Base-by-base conservation (phyloP, 2,329 filamentous ascomycete species). In the Capronia coronata region DNA sequence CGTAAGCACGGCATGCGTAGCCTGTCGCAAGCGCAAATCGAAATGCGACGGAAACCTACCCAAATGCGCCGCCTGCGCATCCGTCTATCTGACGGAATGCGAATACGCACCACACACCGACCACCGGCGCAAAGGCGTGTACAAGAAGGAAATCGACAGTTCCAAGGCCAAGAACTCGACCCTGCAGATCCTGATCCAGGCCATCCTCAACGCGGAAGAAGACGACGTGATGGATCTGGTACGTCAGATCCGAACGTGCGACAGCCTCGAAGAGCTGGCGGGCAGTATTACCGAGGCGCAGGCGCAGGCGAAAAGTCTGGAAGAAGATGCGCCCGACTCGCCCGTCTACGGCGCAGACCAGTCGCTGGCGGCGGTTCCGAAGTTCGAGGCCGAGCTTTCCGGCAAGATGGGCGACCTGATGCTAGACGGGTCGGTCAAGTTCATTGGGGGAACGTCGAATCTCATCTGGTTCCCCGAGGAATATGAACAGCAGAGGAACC, bases 81-180 rank as follows among this genome's bases (percentile, higher is more conserved):
- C 89, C 60, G 91, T 97, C 47, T 97, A 98, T 65, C 46, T 52
- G 19, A 54, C 61, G 19, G 82, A 86, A 70, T 96, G 93, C 67
- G 77, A 96, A 58, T 97, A 97, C 74, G 91, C 97, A 64, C 91
- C 90, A 2, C 94, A 90, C 64, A 95, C 90, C 51, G 93, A 98
- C 67, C 90, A 96, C 67, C 85, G 93, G 43, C 84, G 93, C 43
- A 97, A 97, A 67, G 93, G 93, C 52, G 93, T 97, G 42, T 97
- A 97, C 68, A 90, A 91, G 63, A 89, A 95, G 68, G 93, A 95
- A 67, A 81, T 86, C 19, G 90, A 95, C 67, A 87, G 80, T 63
- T 77, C 91, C 66, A 94, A 94, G 70, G 90, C 89, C 18, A 82
- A 82, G 55, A 88, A 84, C 62, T 87, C 87, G 29, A 97, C 91